phyloP scores from a whole-genome alignment of 1,139 yeast genomes.

The Saccharomycopsis phalli region DNA sequence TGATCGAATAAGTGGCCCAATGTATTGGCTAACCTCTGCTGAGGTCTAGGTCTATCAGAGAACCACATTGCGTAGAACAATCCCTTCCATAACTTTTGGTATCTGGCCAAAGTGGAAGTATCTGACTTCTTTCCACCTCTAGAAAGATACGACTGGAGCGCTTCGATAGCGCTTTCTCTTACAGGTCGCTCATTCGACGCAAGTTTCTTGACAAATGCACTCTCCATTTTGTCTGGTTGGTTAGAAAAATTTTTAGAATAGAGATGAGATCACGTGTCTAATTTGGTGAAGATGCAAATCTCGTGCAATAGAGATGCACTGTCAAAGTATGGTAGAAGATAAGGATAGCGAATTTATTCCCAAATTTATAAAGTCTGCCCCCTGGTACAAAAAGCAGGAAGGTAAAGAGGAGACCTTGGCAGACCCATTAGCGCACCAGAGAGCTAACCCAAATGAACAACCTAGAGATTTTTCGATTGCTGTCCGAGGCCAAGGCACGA shows the following conservation, averaged over 20 bases:
- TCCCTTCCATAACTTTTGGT: slow-evolving; percentile 89
- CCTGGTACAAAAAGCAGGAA: slow-evolving; percentile 35
- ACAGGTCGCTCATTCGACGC: slow-evolving; percentile 75
- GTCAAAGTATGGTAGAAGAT: not conserved
- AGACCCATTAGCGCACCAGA: slow-evolving; percentile 44
- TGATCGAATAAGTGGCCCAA: slow-evolving; percentile 52
- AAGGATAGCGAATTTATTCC: slow-evolving; percentile 27
- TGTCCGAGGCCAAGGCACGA: slow-evolving; percentile 30
- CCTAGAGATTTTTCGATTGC: slow-evolving; percentile 28
- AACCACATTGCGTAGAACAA: slow-evolving; percentile 93
- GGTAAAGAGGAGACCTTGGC: slow-evolving; percentile 8
- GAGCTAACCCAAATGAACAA: slow-evolving; percentile 30
- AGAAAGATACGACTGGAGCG: slow-evolving; percentile 52
- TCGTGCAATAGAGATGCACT: not conserved
- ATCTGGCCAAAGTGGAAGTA: slow-evolving; percentile 36
- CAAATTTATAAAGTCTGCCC: slow-evolving; percentile 39
- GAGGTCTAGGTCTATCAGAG: slow-evolving; percentile 87
- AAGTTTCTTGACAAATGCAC: slow-evolving; percentile 62
- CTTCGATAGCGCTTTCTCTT: slow-evolving; percentile 67
- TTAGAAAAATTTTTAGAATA: no score
- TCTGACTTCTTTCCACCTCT: slow-evolving; percentile 32
- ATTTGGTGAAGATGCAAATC: no score
- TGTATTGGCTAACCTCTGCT: slow-evolving; percentile 70
- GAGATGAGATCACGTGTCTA: no score
- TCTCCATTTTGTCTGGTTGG: slow-evolving; percentile 13